Evolutionary conservation across 106 monocot genomes (phyloP).

Genomic region (Ottelia alismoides): DNA sequence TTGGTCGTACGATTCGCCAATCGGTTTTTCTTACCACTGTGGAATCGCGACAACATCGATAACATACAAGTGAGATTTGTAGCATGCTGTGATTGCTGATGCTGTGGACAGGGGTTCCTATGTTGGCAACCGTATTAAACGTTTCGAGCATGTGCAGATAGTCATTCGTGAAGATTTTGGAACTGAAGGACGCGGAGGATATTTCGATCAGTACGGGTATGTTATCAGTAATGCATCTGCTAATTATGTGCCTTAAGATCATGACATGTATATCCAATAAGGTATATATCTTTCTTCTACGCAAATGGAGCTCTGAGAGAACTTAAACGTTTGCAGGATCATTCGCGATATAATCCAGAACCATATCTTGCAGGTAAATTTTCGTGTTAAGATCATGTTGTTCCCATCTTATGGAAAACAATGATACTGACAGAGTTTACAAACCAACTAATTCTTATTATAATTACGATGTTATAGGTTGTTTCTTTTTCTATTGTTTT

Average conservation of each 20-base stretch:
- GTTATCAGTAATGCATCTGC: not conserved
- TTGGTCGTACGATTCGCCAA: conserved; percentile 97
- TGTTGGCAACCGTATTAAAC: no score
- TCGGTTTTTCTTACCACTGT: conserved; percentile 90
- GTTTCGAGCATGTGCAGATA: conserved; percentile 37
- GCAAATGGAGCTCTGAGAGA: no score
- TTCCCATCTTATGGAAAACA: no score
- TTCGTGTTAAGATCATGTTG: no score
- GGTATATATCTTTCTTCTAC: not conserved
- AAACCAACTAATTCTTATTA: no score
- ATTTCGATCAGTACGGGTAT: conserved; percentile 99
- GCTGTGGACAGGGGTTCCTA: no score
- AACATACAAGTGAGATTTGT: conserved; percentile 64
- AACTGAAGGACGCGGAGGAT: conserved; percentile 97
- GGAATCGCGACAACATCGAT: conserved; percentile 96
- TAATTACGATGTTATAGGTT: no score
- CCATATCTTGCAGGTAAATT: conserved; percentile 61
- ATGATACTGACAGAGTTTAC: no score
- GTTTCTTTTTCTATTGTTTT: no score
- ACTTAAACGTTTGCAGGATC: conserved; percentile 29
- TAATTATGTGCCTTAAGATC: not conserved
- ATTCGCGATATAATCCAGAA: conserved; percentile 86
- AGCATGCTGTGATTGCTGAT: not conserved
- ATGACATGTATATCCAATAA: not conserved
- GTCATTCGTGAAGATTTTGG: conserved; percentile 98